Evolutionary conservation across 2,329 filamentous ascomycete genomes (phyloP).

Genomic region (Fusarium begoniae): DNA sequence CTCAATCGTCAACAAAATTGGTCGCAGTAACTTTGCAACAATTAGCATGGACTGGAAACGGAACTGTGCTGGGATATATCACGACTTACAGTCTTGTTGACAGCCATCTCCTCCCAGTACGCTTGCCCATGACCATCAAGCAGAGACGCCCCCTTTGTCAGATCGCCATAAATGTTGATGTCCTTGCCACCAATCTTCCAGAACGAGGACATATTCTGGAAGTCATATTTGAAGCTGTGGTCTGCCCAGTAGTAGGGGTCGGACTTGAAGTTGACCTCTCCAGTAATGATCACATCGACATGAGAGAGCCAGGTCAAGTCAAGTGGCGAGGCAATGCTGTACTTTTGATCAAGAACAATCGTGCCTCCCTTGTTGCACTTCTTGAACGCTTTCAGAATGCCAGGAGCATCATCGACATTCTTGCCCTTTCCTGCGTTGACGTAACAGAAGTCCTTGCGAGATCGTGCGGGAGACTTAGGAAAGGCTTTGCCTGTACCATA

Average conservation of each 20-base stretch:
- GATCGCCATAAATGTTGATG: slow-evolving; percentile 73
- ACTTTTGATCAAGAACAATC: slow-evolving; percentile 67
- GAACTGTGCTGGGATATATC: rapidly evolving
- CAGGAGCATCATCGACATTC: slow-evolving; percentile 23
- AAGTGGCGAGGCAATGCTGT: slow-evolving; percentile 70
- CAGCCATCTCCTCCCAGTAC: slow-evolving; percentile 36
- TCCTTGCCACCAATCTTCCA: slow-evolving; percentile 48
- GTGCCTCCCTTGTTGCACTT: slow-evolving; percentile 70
- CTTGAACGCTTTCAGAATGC: slow-evolving; percentile 37
- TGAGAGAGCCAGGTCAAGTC: slow-evolving; percentile 71
- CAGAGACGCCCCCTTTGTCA: slow-evolving; percentile 70
- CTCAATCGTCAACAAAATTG: slow-evolving; percentile 38
- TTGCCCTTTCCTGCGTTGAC: slow-evolving; percentile 27
- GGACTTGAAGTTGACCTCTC: slow-evolving; percentile 69
- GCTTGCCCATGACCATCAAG: slow-evolving; percentile 57
- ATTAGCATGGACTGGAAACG: background rate
- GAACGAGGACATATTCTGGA: slow-evolving; percentile 67
- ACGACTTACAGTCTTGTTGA: slow-evolving; percentile 43
- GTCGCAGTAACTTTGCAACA: slow-evolving; percentile 26
- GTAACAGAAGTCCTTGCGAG: slow-evolving; percentile 26
- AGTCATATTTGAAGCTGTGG: slow-evolving; percentile 70
- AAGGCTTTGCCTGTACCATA: slow-evolving; percentile 27
- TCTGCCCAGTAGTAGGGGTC: slow-evolving; percentile 76
- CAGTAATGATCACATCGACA: slow-evolving; percentile 67
- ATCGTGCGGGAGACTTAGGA: slow-evolving; percentile 26